Evolutionary conservation across 2,329 filamentous ascomycete genomes (phyloP), one percentile per base, ranked within the genome.

Genomic region (Aspergillus sp.): DNA sequence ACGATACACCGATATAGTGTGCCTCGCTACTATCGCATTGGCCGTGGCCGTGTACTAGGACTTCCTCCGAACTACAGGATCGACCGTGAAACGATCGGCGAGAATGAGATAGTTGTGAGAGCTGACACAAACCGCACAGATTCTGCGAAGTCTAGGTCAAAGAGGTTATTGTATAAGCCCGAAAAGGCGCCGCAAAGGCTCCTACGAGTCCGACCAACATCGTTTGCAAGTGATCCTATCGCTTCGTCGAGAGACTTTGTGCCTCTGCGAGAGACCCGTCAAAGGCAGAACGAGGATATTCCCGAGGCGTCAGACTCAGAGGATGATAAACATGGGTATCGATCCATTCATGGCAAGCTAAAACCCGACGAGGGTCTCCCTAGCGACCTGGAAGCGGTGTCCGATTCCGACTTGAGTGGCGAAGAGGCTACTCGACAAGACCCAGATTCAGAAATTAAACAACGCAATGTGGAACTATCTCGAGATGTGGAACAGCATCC

Each of bases 31-130:
- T 82, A 82, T 60, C 86, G 91, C 5, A 77, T 78, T 60, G 90
- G 91, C 13, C 78, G 79, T 55, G 91, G 91, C 2, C 82, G 80
- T 57, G 78, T 97, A 1, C 73, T 98, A 12, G 93, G 93, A 0
- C 77, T 88, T 0, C 71, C 79, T 1, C 76, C 77, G 2, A 79
- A 81, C 45, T 78, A 88, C 56, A 83, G 82, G 56, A 89, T 96
- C 57, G 86, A 93, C 66, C 83, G 84, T 40, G 83, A 87, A 46
- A 80, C 83, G 48, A 69, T 66, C n/a, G 72, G 74, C 54, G 75
- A 70, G 42, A 74, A 72, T 54, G 67, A 70, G 20, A 68, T 76
- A 20, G 70, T 79, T 19, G 66, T 76, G 39, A 68, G 73, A 30
- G 66, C 68, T 47, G 63, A 63, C 63, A 60, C 41, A 51, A 71